These are phyloP conservation scores for Hypsizygus marmoreus DNA, from an alignment of 768 basidiomycete species.

Conservation along the genomic window DNA sequence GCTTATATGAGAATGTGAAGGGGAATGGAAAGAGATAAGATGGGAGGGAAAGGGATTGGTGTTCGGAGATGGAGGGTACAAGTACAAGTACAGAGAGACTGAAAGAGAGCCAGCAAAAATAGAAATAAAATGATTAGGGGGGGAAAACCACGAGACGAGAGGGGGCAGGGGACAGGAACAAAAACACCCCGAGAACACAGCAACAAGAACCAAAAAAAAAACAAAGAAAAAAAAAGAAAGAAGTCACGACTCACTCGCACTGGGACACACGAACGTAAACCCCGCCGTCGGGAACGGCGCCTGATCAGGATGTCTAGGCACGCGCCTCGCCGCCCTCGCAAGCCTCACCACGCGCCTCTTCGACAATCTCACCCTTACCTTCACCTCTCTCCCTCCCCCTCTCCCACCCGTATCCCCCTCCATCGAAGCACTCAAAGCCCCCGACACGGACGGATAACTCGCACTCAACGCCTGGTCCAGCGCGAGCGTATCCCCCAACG, in stretches of 20 bases:
- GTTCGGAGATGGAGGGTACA: no score
- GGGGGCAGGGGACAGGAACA: slow-evolving; percentile 11
- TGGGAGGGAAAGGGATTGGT: no score
- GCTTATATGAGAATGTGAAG: slow-evolving; percentile 12
- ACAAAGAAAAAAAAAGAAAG: slow-evolving; percentile 24
- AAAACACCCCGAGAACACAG: no score
- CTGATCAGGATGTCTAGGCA: slow-evolving; percentile 42
- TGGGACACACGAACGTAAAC: slow-evolving; percentile 65
- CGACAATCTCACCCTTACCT: slow-evolving; percentile 52
- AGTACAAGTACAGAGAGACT: no score
- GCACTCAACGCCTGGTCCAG: slow-evolving; percentile 77
- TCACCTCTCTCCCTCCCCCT: slow-evolving; percentile 6
- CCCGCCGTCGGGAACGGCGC: slow-evolving; percentile 50
- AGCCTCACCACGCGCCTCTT: slow-evolving; percentile 53
- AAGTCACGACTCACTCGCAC: slow-evolving; percentile 66
- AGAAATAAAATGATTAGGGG: no score
- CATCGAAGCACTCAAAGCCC: slow-evolving; percentile 20
- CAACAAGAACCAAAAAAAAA: slow-evolving; percentile 11
- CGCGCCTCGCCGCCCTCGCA: slow-evolving; percentile 44
- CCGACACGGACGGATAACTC: slow-evolving; percentile 34
- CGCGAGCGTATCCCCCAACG: slow-evolving; percentile 69
- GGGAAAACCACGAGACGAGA: slow-evolving; percentile 12
- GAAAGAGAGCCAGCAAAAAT: no score
- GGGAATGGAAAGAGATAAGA: slow-evolving; percentile 9
- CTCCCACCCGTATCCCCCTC: slow-evolving; percentile 2